Base-by-base conservation (phyloP, 75 land plant species). In the Picea sitchensis region DNA sequence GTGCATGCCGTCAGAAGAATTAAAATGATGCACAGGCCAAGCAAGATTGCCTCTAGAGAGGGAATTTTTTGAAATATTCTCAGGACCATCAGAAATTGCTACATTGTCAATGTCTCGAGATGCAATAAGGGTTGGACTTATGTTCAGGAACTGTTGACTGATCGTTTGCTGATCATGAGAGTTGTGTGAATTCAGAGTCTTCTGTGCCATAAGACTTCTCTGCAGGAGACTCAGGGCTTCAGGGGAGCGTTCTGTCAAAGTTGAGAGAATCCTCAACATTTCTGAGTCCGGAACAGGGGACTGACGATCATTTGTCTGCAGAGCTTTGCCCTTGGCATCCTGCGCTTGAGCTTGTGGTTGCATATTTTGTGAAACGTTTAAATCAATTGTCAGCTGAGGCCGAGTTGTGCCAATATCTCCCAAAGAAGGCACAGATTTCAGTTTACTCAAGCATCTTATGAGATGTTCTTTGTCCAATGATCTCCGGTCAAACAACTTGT, bases 21-120 rank as follows among this genome's bases (percentile, higher is more conserved):
- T 75, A 81, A 86, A 88, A 0, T 84, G 84, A 78, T 88, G 86
- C 58, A 91, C 61, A 0, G 83, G 82, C 51, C 88, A 78, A 78
- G 3, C 72, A 0, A 17, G 44, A 36, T 41, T 41, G 1, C 78
- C 76, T 11, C 76, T 80, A 63, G 77, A 85, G 47, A 76, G 62
- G 18, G 69, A 82, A 76, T 60, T 21, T 73, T 86, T 81, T 54
- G 86, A 73, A 68, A 81, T 81, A 47, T 84, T 82, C 17, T 73
- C 23, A 4, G 78, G 77, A 62, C 80, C 72, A 54, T 74, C 83
- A 51, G 59, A 61, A 75, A 60, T 69, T n/a, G 63, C 54, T 61
- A 76, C 84, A 59, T 81, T 82, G 79, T 79, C 82, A 56, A 67
- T 86, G 23, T 36, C 60, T 65, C 74, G 77, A 57, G 47, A 38